A percentile compares a stretch with the other conserved stretches of the same genome.
phyloP scores from a whole-genome alignment of 257 asterid genomes.

The Plantago elongata region DNA sequence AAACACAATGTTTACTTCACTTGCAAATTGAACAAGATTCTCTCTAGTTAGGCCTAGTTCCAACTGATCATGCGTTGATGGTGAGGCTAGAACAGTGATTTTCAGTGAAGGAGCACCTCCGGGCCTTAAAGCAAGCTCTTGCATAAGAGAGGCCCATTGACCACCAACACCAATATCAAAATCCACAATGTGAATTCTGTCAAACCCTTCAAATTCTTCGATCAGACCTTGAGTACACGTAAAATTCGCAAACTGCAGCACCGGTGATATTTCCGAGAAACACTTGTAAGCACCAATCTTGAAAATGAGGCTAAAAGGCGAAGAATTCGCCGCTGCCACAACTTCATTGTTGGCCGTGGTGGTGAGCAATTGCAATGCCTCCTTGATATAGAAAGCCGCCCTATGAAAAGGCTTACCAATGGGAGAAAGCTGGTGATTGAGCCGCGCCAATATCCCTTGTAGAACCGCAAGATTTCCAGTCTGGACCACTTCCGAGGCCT shows the following conservation, averaged over 20 bases:
- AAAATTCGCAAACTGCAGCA: conserved; percentile 38
- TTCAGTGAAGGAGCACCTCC: conserved; percentile 34
- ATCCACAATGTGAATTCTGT: conserved; percentile 44
- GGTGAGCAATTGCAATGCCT: conserved; percentile 49
- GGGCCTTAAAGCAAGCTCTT: conserved; percentile 36
- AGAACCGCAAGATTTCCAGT: conserved; percentile 66
- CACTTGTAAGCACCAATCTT: conserved; percentile 60
- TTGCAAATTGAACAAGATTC: conserved; percentile 69
- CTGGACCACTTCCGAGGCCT: conserved; percentile 87
- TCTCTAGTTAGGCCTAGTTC: conserved; percentile 79
- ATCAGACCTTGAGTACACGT: conserved; percentile 48
- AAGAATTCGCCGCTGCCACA: conserved; percentile 21
- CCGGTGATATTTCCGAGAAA: conserved; percentile 47
- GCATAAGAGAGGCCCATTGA: conserved; percentile 64
- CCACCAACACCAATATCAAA: conserved; percentile 52
- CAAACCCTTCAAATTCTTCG: conserved; percentile 37
- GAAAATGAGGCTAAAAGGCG: conserved; percentile 50
- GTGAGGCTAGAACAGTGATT: conserved; percentile 38
- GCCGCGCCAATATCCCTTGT: conserved; percentile 99
- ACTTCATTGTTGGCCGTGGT: conserved; percentile 23
- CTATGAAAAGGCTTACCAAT: conserved; percentile 65
- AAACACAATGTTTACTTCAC: conserved; percentile 52
- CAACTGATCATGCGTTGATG: conserved; percentile 58
- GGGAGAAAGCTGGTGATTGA: conserved; percentile 99
- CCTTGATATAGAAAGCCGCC: conserved; percentile 64